Evolutionary conservation across 73 alveolate species (phyloP).

Genomic region (Stentor roeselii): DNA sequence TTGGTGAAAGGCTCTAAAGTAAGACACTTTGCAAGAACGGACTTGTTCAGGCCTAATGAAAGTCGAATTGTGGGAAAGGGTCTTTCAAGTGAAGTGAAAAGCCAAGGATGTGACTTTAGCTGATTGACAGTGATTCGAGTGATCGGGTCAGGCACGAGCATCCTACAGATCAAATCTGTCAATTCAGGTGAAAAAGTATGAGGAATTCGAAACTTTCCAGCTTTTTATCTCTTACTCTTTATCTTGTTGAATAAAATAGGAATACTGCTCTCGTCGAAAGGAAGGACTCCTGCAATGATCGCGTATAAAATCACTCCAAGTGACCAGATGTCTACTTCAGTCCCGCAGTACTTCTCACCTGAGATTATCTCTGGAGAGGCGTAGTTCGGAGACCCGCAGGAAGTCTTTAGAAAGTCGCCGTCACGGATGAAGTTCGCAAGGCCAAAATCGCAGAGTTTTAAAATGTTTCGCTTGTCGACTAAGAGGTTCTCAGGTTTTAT

Average conservation of each 20-base stretch:
- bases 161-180: slow-evolving; percentile 77
- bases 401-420: slow-evolving; percentile 73
- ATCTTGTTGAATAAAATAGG: slow-evolving; percentile 66
- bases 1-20: not conserved
- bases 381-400: slow-evolving; percentile 95
- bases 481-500: slow-evolving; percentile 86
- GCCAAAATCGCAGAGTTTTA: slow-evolving; percentile 84
- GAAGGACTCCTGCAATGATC: slow-evolving; percentile 74
- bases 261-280: slow-evolving; percentile 78
- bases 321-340: slow-evolving; percentile 51
- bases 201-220: slow-evolving; percentile 50
- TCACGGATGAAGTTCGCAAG: slow-evolving; percentile 68
- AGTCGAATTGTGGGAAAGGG: not conserved
- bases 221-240: slow-evolving; percentile 37
- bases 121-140: slow-evolving; percentile 67
- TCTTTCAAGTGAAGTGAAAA: not conserved
- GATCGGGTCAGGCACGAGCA: slow-evolving; percentile 87
- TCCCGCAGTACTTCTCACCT: slow-evolving; percentile 65
- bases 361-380: slow-evolving; percentile 92
- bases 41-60: not conserved
- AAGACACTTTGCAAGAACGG: not conserved
- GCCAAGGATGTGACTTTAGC: slow-evolving; percentile 73
- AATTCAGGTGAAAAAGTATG: slow-evolving; percentile 63
- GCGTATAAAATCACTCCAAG: slow-evolving; percentile 52
- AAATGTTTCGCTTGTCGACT: slow-evolving; percentile 60